A percentile compares a stretch with the other conserved stretches of the same genome.
Evolutionary conservation across 148 eudicot species (phyloP).

Genomic region (Drosera capensis): DNA sequence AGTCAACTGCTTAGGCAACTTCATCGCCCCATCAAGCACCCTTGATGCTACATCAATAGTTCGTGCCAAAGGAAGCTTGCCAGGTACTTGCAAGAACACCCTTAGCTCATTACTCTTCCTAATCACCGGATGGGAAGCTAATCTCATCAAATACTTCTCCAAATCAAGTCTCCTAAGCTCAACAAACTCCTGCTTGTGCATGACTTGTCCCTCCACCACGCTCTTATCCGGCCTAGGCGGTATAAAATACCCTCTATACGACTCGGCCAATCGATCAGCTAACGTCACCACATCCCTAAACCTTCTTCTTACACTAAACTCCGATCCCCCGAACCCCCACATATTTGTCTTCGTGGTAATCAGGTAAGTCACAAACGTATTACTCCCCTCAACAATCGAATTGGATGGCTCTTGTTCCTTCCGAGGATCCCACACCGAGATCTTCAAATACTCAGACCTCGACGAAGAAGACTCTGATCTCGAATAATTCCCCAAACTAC

Average conservation of each 20-base stretch:
- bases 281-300: slow-evolving; percentile 43
- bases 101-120: slow-evolving; percentile 43
- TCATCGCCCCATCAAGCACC: slow-evolving; percentile 48
- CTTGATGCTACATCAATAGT: slow-evolving; percentile 45
- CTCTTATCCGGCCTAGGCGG: slow-evolving; percentile 63
- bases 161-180: slow-evolving; percentile 45
- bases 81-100: slow-evolving; percentile 34
- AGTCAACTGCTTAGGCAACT: slow-evolving; percentile 37
- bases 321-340: slow-evolving; percentile 27
- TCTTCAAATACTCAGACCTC: slow-evolving; percentile 28
- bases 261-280: slow-evolving; percentile 41
- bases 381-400: slow-evolving; percentile 60
- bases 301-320: slow-evolving; percentile 44
- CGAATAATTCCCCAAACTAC: slow-evolving; percentile 45
- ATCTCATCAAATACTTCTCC: slow-evolving; percentile 45
- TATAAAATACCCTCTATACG: slow-evolving; percentile 36
- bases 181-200: slow-evolving; percentile 55
- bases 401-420: slow-evolving; percentile 48
- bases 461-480: slow-evolving; percentile 18
- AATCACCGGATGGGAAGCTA: slow-evolving; percentile 44
- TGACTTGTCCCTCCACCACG: slow-evolving; percentile 63
- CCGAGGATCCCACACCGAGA: slow-evolving; percentile 78
- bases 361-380: slow-evolving; percentile 31
- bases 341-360: slow-evolving; percentile 46
- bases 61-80: slow-evolving; percentile 32